Base-by-base conservation (phyloP, 176 grass and related monocot genomes). In the Poa annua region DNA sequence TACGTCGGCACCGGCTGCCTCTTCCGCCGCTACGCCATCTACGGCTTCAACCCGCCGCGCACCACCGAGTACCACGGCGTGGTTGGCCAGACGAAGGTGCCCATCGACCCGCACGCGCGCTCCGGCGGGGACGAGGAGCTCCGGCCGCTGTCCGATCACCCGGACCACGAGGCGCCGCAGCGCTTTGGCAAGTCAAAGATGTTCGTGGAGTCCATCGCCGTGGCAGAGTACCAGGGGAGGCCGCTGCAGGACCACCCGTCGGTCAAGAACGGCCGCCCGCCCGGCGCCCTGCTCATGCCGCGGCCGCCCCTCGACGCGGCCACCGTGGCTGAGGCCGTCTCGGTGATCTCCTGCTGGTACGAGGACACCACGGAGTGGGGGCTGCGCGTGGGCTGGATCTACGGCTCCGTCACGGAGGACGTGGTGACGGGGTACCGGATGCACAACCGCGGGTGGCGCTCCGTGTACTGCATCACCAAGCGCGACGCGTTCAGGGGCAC, bases 371-470 rank as follows among this genome's bases (percentile, higher is more conserved):
- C 90, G 2, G 92, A 94, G 86, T 98, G 95, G 95, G 95, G 92
- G 19, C 62, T 76, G 38, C 84, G 90, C 77, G 64, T 95, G 10
- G 95, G 95, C 6, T 98, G 92, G 92, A 98, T 98, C 74, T 98
- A 98, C 83, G 95, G 95, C 13, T 95, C 92, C 13, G 92, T 98
- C 2, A 98, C 92, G 12, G 92, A 98, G 81, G 95, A 98, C 77
- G 95, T 98, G 71, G 95, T 94, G 22, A 98, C 95, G 0, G 90
- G 92, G 1, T 98, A 95, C 82, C 82, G 92, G 12, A 94, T 98
- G 92, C 95, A 98, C 90, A 94, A 94, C 71, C 90, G 95, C 11
- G 92, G 92, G 17, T 98, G 95, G 95, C 92, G 92, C n/a, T 98
- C 95, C 48, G 86, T 94, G 11, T 98, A 95, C 90, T 98, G 96